Percentiles rank a stretch among this genome's conserved stretches.
phyloP scores from a whole-genome alignment of 1,139 yeast genomes.

The Cylindricascospora bacillispora region DNA sequence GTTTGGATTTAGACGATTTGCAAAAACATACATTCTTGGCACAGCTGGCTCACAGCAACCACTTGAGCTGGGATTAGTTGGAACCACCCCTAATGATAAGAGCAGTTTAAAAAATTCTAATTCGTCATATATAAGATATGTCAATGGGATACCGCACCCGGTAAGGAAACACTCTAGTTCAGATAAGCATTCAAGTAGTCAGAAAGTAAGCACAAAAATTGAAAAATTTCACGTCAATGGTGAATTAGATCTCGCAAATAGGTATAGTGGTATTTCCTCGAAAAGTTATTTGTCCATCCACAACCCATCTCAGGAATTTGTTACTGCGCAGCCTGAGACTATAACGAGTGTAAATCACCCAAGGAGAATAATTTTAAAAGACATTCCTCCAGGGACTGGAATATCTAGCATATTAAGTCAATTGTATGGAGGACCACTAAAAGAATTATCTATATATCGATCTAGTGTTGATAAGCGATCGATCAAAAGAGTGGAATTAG shows the following conservation, averaged over 20 bases:
- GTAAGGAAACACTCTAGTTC: neutral
- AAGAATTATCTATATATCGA: conserved; percentile 22
- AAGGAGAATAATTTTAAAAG: conserved; percentile 26
- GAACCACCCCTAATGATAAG: neutral
- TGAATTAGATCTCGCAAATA: conserved; percentile 4
- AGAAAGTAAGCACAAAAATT: conserved; percentile 1
- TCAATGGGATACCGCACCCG: conserved; percentile 1
- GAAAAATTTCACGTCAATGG: conserved; percentile 2
- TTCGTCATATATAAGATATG: neutral
- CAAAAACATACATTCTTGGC: conserved; percentile 13
- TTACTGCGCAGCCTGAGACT: neutral
- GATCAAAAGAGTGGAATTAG: conserved; percentile 32
- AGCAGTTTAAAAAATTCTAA: conserved; percentile 3
- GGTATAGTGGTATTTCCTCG: neutral
- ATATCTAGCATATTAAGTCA: conserved; percentile 42
- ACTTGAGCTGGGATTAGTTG: neutral
- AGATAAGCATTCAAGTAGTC: neutral
- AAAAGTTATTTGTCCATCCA: neutral
- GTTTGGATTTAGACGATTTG: conserved; percentile 21
- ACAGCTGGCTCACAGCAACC: neutral
- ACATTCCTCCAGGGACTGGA: conserved; percentile 33
- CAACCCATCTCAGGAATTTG: neutral
- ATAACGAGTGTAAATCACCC: neutral
- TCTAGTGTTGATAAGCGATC: conserved; percentile 2
- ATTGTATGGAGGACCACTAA: conserved; percentile 61